phyloP scores from a whole-genome alignment of 2,329 filamentous ascomycete species.

The Blastomyces silverae region DNA sequence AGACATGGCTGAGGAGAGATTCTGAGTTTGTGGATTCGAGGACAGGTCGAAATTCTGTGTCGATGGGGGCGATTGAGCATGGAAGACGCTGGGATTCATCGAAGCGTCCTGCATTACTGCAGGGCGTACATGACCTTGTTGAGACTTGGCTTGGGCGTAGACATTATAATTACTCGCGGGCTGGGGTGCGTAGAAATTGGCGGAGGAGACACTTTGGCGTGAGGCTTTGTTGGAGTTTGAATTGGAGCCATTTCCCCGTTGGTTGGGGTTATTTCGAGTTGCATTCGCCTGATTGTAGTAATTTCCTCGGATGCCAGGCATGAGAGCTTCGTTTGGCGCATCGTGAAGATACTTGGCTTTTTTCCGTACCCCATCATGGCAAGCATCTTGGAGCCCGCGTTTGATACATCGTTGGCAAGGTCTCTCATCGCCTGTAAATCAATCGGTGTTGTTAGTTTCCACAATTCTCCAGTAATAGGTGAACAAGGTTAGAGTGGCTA shows the following conservation, averaged over 20 bases:
- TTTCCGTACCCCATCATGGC: slow-evolving; percentile 93
- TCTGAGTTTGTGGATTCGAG: slow-evolving; percentile 33
- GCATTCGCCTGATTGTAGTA: slow-evolving; percentile 45
- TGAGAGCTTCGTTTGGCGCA: slow-evolving; percentile 78
- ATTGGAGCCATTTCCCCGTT: slow-evolving; percentile 26
- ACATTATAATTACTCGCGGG: slow-evolving; percentile 31
- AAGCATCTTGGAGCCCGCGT: slow-evolving; percentile 79
- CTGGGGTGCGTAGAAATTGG: slow-evolving; percentile 41
- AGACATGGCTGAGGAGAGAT: slow-evolving; percentile 38
- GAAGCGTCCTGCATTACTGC: slow-evolving; percentile 42
- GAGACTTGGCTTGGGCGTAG: slow-evolving; percentile 38
- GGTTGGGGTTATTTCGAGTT: slow-evolving; percentile 31
- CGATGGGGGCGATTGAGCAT: slow-evolving; percentile 62
- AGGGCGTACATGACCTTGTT: slow-evolving; percentile 37
- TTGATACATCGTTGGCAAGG: slow-evolving; percentile 93
- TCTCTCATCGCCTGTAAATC: slow-evolving; percentile 72
- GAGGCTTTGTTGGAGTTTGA: slow-evolving; percentile 30
- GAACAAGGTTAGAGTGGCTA: background rate
- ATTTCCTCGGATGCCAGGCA: slow-evolving; percentile 75
- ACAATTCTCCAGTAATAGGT: slow-evolving; percentile 1
- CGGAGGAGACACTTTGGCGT: slow-evolving; percentile 32
- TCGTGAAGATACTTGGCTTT: slow-evolving; percentile 99
- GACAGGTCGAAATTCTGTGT: slow-evolving; percentile 62
- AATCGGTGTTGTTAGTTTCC: slow-evolving; percentile 28
- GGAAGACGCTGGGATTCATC: slow-evolving; percentile 49